Base-by-base conservation (phyloP, 1,139 yeast genomes). In the Pichia sp. region DNA sequence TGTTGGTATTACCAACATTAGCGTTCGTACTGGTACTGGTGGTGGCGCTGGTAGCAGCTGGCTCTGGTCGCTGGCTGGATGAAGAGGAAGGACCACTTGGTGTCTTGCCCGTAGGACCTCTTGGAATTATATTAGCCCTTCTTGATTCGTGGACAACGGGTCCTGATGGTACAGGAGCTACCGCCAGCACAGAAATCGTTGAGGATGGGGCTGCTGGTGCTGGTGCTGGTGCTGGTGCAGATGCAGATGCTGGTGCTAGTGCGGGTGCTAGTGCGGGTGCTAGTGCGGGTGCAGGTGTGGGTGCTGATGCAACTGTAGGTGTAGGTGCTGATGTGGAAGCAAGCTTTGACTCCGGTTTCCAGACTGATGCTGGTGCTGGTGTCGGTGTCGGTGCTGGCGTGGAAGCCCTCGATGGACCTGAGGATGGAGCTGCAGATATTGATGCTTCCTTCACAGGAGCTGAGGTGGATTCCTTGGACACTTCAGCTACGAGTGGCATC, bases 241-340 rank as follows among this genome's bases (percentile, higher is more conserved):
- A 19, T 38, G 30, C 15, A 19, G 35, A 17, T 17, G 21, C 7
- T 20, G 35, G 7, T 17, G 37, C 16, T 24, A 26, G 5, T 23
- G 18, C 18, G 20, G 25, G 14, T 22, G 27, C 6, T 15, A 20
- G 22, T 22, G 37, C 7, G 7, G 15, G 7, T 5, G 18, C 14
- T n/a, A 10, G 28, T 15, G 18, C 15, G 15, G 16, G 13, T n/a
- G 4, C 30, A 12, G 13, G n/a, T 10, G 19, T 16, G 6, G 14
- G n/a, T 10, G 7, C 12, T 5, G n/a, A 12, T 29, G 20, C n/a
- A n/a, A n/a, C n/a, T n/a, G n/a, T n/a, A n/a, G n/a, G n/a, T n/a
- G n/a, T n/a, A n/a, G n/a, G n/a, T n/a, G n/a, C n/a, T n/a, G n/a
- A n/a, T n/a, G n/a, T n/a, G n/a, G n/a, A n/a, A n/a, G n/a, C n/a